Conservation (phyloP, 768 basidiomycete genomes). For the Cystofilobasidium bisporidii region DNA sequence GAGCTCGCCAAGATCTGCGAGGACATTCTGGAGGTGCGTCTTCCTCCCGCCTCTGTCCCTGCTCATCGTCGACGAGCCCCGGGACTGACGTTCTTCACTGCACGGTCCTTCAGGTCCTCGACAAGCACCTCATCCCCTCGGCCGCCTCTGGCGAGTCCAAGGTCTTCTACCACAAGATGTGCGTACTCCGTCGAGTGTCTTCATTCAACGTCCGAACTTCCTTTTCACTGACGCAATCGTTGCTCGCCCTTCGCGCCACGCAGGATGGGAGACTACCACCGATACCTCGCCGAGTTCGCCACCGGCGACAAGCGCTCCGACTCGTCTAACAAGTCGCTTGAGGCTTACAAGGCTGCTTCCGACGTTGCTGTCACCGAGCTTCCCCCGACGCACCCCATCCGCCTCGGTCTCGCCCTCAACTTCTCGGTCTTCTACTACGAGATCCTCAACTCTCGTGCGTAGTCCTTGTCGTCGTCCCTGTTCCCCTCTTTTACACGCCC, state of each 20-base stretch:
- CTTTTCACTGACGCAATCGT: not conserved
- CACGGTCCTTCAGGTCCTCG: conserved; percentile 45
- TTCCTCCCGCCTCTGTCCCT: not conserved
- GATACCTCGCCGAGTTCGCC: conserved; percentile 96
- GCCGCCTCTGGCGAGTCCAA: conserved; percentile 94
- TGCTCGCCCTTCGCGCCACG: conserved; percentile 28
- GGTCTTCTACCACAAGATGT: conserved; percentile 99
- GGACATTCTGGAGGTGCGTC: conserved; percentile 78
- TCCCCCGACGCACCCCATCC: conserved; percentile 83
- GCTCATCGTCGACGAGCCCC: not conserved
- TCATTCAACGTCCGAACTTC: not conserved
- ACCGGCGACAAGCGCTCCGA: conserved; percentile 96
- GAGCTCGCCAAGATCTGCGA: conserved; percentile 98
- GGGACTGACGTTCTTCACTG: not conserved
- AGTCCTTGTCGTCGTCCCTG: not conserved
- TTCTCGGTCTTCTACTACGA: conserved; percentile 87
- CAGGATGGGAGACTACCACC: conserved; percentile 99
- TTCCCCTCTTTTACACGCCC: not conserved
- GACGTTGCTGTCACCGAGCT: conserved; percentile 94
- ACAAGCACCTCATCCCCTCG: conserved; percentile 91
- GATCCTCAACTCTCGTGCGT: conserved; percentile 29
- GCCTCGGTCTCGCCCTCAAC: conserved; percentile 95
- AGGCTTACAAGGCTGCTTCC: conserved; percentile 84
- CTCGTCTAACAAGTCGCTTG: conserved; percentile 92
- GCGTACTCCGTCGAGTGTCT: conserved; percentile 35